Conservation (phyloP, 1,139 yeast genomes). For the Groenewaldozyma sp. region DNA sequence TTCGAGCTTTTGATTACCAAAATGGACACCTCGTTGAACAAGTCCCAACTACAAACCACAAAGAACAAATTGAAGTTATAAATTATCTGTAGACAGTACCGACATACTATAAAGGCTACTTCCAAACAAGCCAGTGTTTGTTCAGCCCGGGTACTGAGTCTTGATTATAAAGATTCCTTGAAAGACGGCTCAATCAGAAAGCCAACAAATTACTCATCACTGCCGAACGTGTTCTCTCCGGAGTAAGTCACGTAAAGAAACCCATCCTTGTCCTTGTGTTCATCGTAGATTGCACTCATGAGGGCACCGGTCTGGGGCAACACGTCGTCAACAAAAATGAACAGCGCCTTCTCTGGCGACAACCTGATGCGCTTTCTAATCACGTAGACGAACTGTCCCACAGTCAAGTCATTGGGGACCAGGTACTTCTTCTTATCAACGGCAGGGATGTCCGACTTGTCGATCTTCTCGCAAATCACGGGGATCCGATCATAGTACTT, state of each 20-base stretch:
- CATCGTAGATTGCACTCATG: conserved; percentile 89
- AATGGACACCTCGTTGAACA: too few relatives aligned
- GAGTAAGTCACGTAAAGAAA: conserved; percentile 82
- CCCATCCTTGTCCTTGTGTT: conserved; percentile 96
- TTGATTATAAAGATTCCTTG: too few relatives aligned
- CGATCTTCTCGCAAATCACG: conserved; percentile 93
- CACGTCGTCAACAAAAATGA: conserved; percentile 91
- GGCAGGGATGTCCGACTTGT: conserved; percentile 91
- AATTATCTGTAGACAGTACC: too few relatives aligned
- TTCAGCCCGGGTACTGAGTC: too few relatives aligned
- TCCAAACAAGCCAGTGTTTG: too few relatives aligned
- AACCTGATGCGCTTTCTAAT: conserved; percentile 91
- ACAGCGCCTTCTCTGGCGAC: conserved; percentile 96
- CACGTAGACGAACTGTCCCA: conserved; percentile 96
- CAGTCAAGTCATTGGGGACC: conserved; percentile 93
- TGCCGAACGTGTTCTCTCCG: conserved; percentile 40
- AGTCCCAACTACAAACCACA: too few relatives aligned
- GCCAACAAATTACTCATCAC: too few relatives aligned
- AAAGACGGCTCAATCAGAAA: too few relatives aligned
- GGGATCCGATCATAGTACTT: conserved; percentile 91
- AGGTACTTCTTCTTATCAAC: conserved; percentile 94
- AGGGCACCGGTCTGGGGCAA: conserved; percentile 97
- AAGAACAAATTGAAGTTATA: too few relatives aligned
- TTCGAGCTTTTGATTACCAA: too few relatives aligned
- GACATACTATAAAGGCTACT: too few relatives aligned